phyloP scores from a whole-genome alignment of 2,329 filamentous ascomycete species.

The Ceratocystiopsis sp. region DNA sequence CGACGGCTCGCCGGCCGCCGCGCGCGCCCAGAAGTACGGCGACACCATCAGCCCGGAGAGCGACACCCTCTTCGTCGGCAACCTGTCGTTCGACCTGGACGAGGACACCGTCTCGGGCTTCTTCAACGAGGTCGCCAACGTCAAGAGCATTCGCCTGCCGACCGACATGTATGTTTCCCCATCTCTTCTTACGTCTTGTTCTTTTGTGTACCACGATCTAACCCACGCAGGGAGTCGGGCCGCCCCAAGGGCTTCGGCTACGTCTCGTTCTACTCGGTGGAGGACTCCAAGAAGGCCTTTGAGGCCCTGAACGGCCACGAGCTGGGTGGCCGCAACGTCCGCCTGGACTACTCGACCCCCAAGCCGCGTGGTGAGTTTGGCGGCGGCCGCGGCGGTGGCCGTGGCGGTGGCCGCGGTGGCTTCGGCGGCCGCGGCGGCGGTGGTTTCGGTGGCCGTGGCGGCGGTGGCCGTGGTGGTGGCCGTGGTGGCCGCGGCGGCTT shows the following conservation, averaged over 20 bases:
- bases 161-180: conserved; percentile 49
- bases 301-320: conserved; percentile 43
- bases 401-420: conserved; percentile 30
- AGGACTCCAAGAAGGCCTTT: conserved; percentile 65
- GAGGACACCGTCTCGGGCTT: conserved; percentile 59
- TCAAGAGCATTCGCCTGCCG: conserved; percentile 70
- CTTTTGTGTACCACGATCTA: neutral
- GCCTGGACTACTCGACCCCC: conserved; percentile 66
- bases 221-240: conserved; percentile 46
- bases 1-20: conserved; percentile 34
- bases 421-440: conserved; percentile 23
- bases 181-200: conserved; percentile 13
- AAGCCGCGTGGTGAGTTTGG: conserved; percentile 40
- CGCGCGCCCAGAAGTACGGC: conserved; percentile 54
- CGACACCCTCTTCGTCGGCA: conserved; percentile 82
- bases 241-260: conserved; percentile 88
- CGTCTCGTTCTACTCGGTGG: conserved; percentile 63
- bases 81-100: conserved; percentile 69
- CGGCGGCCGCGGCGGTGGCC: conserved; percentile 24
- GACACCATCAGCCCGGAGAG: conserved; percentile 65
- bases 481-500: conserved; percentile 38
- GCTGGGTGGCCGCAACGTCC: conserved; percentile 55
- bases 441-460: conserved; percentile 31
- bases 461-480: conserved; percentile 34
- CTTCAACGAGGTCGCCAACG: conserved; percentile 53